Evolutionary conservation across 176 grass and related monocot species (phyloP).

Genomic region (Bonia amplexicaulis): DNA sequence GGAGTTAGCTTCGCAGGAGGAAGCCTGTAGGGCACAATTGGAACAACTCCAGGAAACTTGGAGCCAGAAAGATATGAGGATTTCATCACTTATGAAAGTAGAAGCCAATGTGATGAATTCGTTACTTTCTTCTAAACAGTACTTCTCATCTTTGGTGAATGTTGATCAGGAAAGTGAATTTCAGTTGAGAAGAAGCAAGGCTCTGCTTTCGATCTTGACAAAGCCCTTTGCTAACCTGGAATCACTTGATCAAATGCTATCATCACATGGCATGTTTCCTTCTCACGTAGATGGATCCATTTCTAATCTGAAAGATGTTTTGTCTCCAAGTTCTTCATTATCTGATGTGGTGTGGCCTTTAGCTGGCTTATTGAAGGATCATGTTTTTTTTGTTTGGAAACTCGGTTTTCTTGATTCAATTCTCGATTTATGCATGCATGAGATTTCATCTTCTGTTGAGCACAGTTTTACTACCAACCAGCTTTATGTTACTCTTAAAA

Average conservation of each 20-base stretch:
- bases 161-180: conserved; percentile 58
- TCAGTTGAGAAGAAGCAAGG: conserved; percentile 58
- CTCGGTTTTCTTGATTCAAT: conserved; percentile 71
- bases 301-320: conserved; percentile 42
- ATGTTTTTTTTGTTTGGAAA: conserved; percentile 89
- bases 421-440: conserved; percentile 82
- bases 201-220: conserved; percentile 62
- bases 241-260: conserved; percentile 58
- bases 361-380: conserved; percentile 61
- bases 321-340: conserved; percentile 52
- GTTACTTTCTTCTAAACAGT: conserved; percentile 62
- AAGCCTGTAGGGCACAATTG: conserved; percentile 82
- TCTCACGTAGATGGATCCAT: conserved; percentile 36
- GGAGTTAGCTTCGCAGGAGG: conserved; percentile 93
- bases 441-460: conserved; percentile 84
- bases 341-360: conserved; percentile 69
- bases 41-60: conserved; percentile 86
- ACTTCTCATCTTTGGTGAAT: conserved; percentile 64
- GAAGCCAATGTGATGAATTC: conserved; percentile 73
- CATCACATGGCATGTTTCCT: conserved; percentile 37
- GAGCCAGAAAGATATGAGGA: conserved; percentile 79
- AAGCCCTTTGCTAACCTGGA: conserved; percentile 78
- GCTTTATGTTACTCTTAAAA: conserved; percentile 73
- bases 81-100: conserved; percentile 71
- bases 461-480: conserved; percentile 70